Conservation (phyloP, 2,329 filamentous ascomycete genomes). For the Didymella segeticola region DNA sequence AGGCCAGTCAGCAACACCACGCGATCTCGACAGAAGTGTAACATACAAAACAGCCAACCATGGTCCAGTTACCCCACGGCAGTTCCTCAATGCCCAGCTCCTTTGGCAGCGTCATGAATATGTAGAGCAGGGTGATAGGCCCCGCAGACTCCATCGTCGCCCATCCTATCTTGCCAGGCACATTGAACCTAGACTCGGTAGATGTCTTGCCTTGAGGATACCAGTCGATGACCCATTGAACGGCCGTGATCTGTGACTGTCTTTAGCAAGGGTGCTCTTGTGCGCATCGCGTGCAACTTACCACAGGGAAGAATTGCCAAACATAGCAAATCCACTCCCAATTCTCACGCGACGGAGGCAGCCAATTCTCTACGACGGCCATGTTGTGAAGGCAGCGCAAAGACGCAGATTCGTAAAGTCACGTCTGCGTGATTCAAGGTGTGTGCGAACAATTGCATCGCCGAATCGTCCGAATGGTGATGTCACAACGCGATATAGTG, state of each 20-base stretch:
- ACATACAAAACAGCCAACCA: slow-evolving; percentile 70
- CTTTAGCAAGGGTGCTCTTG: background rate
- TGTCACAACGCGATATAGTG: slow-evolving; percentile 4
- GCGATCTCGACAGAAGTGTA: too few relatives aligned
- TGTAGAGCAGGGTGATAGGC: slow-evolving; percentile 78
- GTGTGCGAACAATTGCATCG: background rate
- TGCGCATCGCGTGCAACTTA: slow-evolving; percentile 34
- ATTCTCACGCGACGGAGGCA: slow-evolving; percentile 59
- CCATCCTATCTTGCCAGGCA: slow-evolving; percentile 91
- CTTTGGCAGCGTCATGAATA: slow-evolving; percentile 71
- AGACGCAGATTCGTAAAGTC: background rate
- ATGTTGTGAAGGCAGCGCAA: slow-evolving; percentile 31
- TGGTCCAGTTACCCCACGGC: slow-evolving; percentile 79
- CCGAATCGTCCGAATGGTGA: slow-evolving; percentile 7
- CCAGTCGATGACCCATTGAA: slow-evolving; percentile 77
- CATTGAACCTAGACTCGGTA: slow-evolving; percentile 73
- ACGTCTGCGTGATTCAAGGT: background rate
- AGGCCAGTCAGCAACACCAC: slow-evolving; percentile 8
- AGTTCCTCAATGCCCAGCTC: slow-evolving; percentile 63
- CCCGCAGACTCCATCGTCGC: slow-evolving; percentile 85
- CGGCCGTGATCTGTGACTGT: slow-evolving; percentile 66
- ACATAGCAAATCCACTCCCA: slow-evolving; percentile 55
- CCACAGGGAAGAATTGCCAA: slow-evolving; percentile 60
- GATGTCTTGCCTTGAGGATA: slow-evolving; percentile 96
- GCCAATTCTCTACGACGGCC: slow-evolving; percentile 53